These are phyloP conservation scores for Blastomyces gilchristii DNA, from an alignment of 2,329 filamentous ascomycete species.

Conservation along the genomic window DNA sequence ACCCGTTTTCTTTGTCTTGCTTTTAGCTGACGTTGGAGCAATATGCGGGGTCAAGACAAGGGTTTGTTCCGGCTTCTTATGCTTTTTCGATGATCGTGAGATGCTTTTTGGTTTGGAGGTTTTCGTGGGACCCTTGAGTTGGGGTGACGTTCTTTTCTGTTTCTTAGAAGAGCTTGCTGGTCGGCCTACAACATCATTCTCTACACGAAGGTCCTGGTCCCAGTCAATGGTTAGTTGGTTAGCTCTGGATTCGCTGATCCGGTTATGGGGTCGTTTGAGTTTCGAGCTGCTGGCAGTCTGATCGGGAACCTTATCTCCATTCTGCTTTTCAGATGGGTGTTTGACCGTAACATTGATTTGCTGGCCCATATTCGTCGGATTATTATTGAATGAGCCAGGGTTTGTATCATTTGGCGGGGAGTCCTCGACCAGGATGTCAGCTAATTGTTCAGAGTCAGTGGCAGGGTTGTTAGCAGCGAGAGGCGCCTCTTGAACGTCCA, in stretches of 20 bases:
- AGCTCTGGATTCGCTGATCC: conserved; percentile 6
- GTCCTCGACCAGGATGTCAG: background rate
- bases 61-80: background rate
- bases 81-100: conserved; percentile 8
- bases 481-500: background rate
- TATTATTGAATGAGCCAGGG: background rate
- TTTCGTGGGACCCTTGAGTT: background rate
- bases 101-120: conserved; percentile 3
- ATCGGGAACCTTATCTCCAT: background rate
- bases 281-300: conserved; percentile 8
- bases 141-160: conserved; percentile 6
- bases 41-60: conserved; percentile 10
- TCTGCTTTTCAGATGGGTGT: background rate
- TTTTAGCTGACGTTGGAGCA: conserved; percentile 5
- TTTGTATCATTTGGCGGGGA: background rate
- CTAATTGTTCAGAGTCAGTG: background rate
- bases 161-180: conserved; percentile 7
- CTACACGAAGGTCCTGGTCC: conserved; percentile 16
- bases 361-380: background rate
- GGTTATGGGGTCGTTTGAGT: conserved; percentile 15
- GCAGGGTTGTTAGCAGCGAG: background rate
- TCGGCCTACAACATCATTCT: background rate
- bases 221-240: conserved; percentile 12
- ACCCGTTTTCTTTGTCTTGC: background rate
- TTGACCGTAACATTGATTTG: background rate